phyloP scores from a whole-genome alignment of 352 stramenopile genomes.

The Phytophthora melonis region DNA sequence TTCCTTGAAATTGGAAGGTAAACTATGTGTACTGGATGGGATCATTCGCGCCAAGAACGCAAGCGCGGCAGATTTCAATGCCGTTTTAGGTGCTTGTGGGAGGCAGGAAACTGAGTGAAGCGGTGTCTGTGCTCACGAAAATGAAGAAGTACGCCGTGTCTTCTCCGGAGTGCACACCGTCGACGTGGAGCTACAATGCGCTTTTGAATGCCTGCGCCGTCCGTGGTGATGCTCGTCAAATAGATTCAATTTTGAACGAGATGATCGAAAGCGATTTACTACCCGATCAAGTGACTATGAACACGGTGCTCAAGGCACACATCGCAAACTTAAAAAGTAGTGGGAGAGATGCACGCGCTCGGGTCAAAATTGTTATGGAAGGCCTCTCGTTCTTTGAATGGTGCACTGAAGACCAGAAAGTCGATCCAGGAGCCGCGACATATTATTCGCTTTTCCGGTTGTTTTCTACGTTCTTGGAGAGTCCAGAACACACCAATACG shows the following conservation, averaged over 20 bases:
- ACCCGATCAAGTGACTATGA: constrained; percentile 56
- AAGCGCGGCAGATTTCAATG: constrained; percentile 45
- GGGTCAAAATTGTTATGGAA: constrained; percentile 38
- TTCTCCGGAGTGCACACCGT: constrained; percentile 28
- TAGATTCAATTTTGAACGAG: constrained; percentile 50
- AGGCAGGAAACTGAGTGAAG: constrained; percentile 36
- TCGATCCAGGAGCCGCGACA: constrained; percentile 42
- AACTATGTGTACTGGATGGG: constrained; percentile 46
- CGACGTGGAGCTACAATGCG: constrained; percentile 53
- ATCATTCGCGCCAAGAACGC: constrained; percentile 37
- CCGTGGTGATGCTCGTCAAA: constrained; percentile 35
- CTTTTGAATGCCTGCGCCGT: constrained; percentile 57
- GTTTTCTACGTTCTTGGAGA: constrained; percentile 56
- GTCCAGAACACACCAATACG: neutral
- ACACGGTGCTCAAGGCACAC: constrained; percentile 62
- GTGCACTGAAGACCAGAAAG: constrained; percentile 38
- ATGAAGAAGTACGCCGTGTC: constrained; percentile 41
- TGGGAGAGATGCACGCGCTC: constrained; percentile 12
- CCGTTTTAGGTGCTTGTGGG: constrained; percentile 47
- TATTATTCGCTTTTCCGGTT: constrained; percentile 65
- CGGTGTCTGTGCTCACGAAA: constrained; percentile 44
- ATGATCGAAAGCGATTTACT: constrained; percentile 38
- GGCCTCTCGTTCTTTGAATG: constrained; percentile 46
- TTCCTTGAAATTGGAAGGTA: constrained; percentile 40
- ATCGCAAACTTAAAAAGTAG: constrained; percentile 23